phyloP scores from a whole-genome alignment of 306 rosid genomes.

The Prosopis cineraria region DNA sequence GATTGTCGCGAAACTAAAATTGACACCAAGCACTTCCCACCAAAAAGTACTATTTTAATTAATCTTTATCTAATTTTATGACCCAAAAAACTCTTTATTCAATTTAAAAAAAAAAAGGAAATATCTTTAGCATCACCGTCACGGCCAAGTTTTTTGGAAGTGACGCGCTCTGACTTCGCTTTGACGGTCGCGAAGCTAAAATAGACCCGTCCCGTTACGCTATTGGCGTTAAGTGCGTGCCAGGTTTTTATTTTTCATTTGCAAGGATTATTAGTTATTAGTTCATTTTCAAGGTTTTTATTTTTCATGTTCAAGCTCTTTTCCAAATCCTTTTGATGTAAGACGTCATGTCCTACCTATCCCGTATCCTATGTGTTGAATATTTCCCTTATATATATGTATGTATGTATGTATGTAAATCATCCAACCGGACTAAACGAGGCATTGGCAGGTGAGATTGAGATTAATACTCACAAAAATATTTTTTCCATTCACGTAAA shows the following conservation, averaged over 20 bases:
- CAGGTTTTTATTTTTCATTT: neutral
- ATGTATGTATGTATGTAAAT: no score
- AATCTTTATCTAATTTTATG: neutral
- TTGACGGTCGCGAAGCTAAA: no score
- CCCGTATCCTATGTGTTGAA: no score
- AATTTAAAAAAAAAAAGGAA: neutral
- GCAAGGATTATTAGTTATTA: neutral
- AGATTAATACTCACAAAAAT: no score
- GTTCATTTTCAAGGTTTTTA: no score
- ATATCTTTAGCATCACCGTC: neutral
- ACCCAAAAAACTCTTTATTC: neutral
- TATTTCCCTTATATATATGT: no score
- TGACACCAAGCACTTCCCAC: neutral
- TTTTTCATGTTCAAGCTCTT: no score
- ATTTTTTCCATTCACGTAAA: no score
- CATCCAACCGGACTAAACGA: no score
- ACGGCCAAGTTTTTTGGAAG: neutral
- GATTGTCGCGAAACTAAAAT: neutral
- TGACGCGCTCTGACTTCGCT: constrained; percentile 2
- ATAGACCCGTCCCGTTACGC: neutral
- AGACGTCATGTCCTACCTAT: no score
- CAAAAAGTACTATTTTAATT: neutral
- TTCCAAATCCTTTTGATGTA: no score
- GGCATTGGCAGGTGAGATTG: no score
- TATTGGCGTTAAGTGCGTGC: neutral